Conservation (phyloP, 768 basidiomycete genomes). For the Auricularia sp. region DNA sequence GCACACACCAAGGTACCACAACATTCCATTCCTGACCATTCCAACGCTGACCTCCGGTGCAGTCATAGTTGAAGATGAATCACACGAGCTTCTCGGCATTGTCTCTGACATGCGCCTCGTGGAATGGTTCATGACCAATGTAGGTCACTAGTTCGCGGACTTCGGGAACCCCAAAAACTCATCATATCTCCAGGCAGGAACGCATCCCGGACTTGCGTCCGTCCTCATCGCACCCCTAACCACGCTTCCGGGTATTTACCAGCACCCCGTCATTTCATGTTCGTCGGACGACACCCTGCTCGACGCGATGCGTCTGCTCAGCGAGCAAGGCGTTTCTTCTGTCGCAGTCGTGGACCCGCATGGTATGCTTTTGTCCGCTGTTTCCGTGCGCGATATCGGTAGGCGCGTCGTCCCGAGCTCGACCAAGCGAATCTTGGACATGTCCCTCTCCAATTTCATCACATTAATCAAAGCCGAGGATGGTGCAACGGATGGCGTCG, state of each 20-base stretch:
- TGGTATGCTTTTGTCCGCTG: slow-evolving; percentile 48
- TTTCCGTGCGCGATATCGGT: slow-evolving; percentile 77
- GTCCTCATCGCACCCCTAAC: slow-evolving; percentile 50
- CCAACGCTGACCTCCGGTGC: not conserved
- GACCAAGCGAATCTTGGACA: slow-evolving; percentile 66
- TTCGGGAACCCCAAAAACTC: not conserved
- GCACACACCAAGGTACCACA: slow-evolving; percentile 55
- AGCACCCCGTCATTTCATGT: slow-evolving; percentile 47
- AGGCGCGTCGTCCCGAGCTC: slow-evolving; percentile 73
- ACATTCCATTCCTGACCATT: not conserved
- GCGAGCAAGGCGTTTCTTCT: slow-evolving; percentile 76
- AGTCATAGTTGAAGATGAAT: slow-evolving; percentile 49
- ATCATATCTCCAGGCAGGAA: slow-evolving; percentile 14
- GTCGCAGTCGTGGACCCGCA: slow-evolving; percentile 68
- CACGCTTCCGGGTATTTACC: slow-evolving; percentile 6
- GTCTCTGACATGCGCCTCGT: slow-evolving; percentile 47
- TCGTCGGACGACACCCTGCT: slow-evolving; percentile 53
- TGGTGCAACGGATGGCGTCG: slow-evolving; percentile 70
- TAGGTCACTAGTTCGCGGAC: slow-evolving; percentile 1
- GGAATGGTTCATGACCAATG: slow-evolving; percentile 11
- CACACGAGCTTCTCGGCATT: slow-evolving; percentile 47
- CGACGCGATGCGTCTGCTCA: slow-evolving; percentile 80
- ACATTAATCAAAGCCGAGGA: slow-evolving; percentile 63
- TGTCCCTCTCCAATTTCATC: slow-evolving; percentile 60
- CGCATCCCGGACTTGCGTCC: slow-evolving; percentile 47